phyloP scores from a whole-genome alignment of 495 filamentous ascomycete species.

The Hypoxylon subgilvum region DNA sequence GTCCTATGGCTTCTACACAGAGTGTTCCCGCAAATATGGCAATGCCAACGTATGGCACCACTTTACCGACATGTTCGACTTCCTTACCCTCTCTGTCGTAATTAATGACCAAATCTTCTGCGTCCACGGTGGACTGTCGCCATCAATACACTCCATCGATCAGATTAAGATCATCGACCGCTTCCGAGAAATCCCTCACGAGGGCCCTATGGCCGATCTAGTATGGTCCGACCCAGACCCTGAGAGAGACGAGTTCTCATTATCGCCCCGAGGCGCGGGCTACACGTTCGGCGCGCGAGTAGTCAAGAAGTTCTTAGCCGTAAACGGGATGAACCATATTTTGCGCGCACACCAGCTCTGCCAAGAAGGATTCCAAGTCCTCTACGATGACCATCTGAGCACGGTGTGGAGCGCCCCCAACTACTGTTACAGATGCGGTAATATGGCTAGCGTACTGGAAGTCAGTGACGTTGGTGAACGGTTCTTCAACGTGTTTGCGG shows the following conservation, averaged over 20 bases:
- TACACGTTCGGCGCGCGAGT: constrained; percentile 98
- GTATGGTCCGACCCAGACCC: constrained; percentile 98
- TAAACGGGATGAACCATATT: constrained; percentile 97
- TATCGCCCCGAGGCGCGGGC: constrained; percentile 90
- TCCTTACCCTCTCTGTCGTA: constrained; percentile 91
- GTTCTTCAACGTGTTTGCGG: constrained; percentile 96
- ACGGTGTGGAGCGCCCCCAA: constrained; percentile 98
- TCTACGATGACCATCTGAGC: constrained; percentile 91
- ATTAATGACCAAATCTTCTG: constrained; percentile 99
- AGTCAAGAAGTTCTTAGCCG: constrained; percentile 94
- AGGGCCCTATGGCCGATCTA: constrained; percentile 98
- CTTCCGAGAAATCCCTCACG: constrained; percentile 96
- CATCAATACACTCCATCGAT: constrained; percentile 96
- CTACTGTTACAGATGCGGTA: constrained; percentile 96
- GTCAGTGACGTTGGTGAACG: constrained; percentile 89
- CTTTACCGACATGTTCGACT: constrained; percentile 99
- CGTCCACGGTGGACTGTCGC: constrained; percentile 92
- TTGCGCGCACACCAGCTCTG: constrained; percentile 95
- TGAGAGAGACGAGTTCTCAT: constrained; percentile 92
- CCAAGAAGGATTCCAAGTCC: constrained; percentile 93
- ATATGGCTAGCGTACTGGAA: constrained; percentile 95
- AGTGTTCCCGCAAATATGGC: constrained; percentile 96
- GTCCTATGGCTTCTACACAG: constrained; percentile 98
- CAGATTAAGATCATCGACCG: constrained; percentile 99
- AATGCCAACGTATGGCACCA: constrained; percentile 99